Base-by-base conservation (phyloP, 192 early-diverging fungal species). In the Allomyces javanicus region DNA sequence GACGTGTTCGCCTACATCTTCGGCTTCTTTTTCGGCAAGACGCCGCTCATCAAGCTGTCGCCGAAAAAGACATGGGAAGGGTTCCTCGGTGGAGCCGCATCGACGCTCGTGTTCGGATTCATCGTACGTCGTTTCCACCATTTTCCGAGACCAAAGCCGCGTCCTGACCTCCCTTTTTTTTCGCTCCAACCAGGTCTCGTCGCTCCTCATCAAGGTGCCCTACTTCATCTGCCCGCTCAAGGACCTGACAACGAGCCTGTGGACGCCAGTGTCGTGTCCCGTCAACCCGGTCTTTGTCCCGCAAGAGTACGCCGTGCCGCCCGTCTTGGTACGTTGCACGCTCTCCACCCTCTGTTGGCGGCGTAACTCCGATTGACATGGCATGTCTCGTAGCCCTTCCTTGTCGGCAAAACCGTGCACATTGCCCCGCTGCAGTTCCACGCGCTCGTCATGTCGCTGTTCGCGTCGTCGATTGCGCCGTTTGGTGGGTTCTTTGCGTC, bases 401-500 rank as follows among this genome's bases (percentile, higher is more conserved):
- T 25, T 43, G 70, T 76, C 65, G 70, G 86, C 61, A 65, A 71
- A 9, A 74, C 80, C n/a, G 79, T 94, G 14, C 77, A 74, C 69
- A 79, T 97, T 62, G 81, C 85, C 12, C 91, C 91, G 33, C 72
- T 97, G 66, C 90, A 94, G 73, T 80, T 90, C 44, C 95, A 97
- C 72, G 84, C 89, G 44, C 74, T 97, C 25, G 77, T 88, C 25
- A 83, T 97, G 78, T 86, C 93, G 0, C 79, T 84, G 65, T 97
- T 96, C 79, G 93, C 93, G 7, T 93, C 90, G 25, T 70, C 92
- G 68, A 94, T 97, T 72, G 93, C 93, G 63, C 95, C 95, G 21
- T 96, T 97, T 74, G 95, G 95, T 63, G 95, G 95, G n/a, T 97
- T 96, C 81, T 97, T 97, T 79, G 95, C 95, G 9, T 89, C 86